phyloP scores from a whole-genome alignment of 257 asterid genomes.

The Echites panduratus region DNA sequence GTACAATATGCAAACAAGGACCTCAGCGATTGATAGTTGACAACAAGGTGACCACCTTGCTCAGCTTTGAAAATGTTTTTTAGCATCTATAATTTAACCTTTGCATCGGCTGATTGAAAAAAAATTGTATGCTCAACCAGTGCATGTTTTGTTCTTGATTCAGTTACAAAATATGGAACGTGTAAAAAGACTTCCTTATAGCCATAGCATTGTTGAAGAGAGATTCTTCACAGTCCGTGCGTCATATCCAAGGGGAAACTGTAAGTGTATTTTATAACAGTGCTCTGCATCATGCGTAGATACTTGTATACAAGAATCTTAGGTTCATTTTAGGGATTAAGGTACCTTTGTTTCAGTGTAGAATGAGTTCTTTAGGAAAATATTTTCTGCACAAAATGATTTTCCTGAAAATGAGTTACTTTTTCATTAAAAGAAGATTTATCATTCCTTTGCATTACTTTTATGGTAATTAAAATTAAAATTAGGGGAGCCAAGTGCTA shows the following conservation, averaged over 20 bases:
- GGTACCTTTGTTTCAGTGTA: too few relatives aligned
- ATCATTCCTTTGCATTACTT: too few relatives aligned
- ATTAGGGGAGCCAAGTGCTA: too few relatives aligned
- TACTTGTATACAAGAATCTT: too few relatives aligned
- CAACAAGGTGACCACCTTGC: constrained; percentile 63
- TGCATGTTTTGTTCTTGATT: neutral
- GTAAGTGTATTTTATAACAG: constrained; percentile 30
- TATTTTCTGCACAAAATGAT: too few relatives aligned
- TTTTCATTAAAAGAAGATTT: too few relatives aligned
- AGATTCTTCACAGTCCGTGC: constrained; percentile 53
- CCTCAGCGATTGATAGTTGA: constrained; percentile 88
- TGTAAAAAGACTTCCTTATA: constrained; percentile 75
- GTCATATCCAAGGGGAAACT: constrained; percentile 73
- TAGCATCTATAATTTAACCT: neutral
- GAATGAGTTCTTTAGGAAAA: too few relatives aligned
- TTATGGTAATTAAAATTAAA: too few relatives aligned
- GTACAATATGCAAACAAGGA: constrained; percentile 89
- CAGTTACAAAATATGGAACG: constrained; percentile 39
- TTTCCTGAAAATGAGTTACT: too few relatives aligned
- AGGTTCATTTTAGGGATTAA: neutral
- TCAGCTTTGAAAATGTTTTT: neutral
- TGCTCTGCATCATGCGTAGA: neutral
- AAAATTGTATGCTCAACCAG: neutral
- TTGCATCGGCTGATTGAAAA: neutral
- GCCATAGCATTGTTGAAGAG: constrained; percentile 82